Conservation (phyloP, 2,329 filamentous ascomycete genomes). For the Bipolaris bicolor region DNA sequence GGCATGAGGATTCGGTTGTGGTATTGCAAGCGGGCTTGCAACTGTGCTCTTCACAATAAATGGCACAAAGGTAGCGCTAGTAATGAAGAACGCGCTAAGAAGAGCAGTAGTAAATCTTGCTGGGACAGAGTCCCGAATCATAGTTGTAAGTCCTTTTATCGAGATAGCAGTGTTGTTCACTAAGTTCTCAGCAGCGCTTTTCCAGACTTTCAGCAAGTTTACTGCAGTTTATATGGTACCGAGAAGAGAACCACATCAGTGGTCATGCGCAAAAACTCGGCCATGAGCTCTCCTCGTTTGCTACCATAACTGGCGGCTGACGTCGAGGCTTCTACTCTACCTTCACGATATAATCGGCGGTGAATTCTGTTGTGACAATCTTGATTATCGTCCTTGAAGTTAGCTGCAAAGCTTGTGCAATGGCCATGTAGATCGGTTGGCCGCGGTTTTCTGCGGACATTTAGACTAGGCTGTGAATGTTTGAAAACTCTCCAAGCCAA, state of each 20-base stretch:
- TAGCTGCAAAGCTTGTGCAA: conserved; percentile 1
- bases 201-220: neutral
- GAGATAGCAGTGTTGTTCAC: neutral
- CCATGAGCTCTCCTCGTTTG: conserved; percentile 5
- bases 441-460: neutral
- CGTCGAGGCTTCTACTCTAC: neutral
- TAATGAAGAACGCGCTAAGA: conserved; percentile 16
- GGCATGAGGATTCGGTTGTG: neutral
- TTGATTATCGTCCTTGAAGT: conserved; percentile 1
- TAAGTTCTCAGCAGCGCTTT: neutral
- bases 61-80: conserved; percentile 21
- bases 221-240: conserved; percentile 1
- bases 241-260: conserved; percentile 1
- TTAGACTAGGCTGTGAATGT: neutral
- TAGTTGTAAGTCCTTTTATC: neutral
- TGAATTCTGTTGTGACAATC: neutral
- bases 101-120: conserved; percentile 16
- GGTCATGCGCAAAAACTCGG: neutral
- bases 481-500: neutral
- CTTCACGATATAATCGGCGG: neutral
- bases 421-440: neutral
- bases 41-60: conserved; percentile 14
- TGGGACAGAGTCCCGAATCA: conserved; percentile 6
- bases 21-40: conserved; percentile 3
- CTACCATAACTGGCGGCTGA: conserved; percentile 1